phyloP scores from a whole-genome alignment of 345 rosid genomes.

The Durio zibethinus region DNA sequence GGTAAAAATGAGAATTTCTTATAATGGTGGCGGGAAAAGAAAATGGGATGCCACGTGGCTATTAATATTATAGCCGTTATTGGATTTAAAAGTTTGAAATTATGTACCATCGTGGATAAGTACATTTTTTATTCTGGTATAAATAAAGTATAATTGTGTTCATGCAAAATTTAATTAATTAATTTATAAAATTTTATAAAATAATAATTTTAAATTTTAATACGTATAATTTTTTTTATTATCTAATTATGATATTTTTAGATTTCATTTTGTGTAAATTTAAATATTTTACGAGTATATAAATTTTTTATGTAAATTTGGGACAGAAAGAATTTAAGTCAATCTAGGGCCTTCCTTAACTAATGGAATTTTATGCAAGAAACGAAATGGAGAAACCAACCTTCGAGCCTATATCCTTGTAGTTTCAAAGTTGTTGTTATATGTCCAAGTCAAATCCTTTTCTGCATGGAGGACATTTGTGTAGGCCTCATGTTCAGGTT shows the following conservation, averaged over 20 bases:
- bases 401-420: background rate
- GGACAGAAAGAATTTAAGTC: background rate
- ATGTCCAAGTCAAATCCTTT: too few species aligned
- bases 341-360: background rate
- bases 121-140: background rate
- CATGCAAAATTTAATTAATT: too few species aligned
- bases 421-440: too few species aligned
- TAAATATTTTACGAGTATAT: too few species aligned
- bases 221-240: too few species aligned
- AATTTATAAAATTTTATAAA: too few species aligned
- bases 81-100: background rate
- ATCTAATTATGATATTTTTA: too few species aligned
- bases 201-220: too few species aligned
- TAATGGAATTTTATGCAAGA: background rate
- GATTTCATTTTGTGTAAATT: too few species aligned
- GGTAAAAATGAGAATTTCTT: background rate
- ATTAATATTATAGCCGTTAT: background rate
- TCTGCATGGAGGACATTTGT: too few species aligned
- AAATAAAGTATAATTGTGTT: background rate
- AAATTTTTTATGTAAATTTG: too few species aligned
- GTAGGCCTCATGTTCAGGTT: too few species aligned
- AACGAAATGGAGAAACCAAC: background rate
- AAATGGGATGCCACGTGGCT: background rate
- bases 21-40: conserved; percentile 5
- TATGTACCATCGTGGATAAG: background rate